Evolutionary conservation across 768 basidiomycete genomes (phyloP), one percentile per base, ranked within the genome.

Genomic region (Collybiopsis luxurians): DNA sequence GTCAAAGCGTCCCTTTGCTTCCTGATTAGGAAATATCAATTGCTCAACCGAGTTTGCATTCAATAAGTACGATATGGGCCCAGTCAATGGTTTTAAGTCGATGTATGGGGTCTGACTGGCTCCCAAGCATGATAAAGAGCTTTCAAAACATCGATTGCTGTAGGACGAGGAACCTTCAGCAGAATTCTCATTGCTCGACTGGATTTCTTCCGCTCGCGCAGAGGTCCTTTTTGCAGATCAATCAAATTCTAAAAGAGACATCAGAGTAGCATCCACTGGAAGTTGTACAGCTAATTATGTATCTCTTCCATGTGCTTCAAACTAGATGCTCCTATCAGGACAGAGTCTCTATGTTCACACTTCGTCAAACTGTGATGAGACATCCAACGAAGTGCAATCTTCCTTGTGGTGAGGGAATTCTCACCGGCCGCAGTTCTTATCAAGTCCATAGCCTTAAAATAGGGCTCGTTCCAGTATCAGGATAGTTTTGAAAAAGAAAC

Each of bases 241-340:
- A 36, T 42, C 44, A 55, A n/a, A 55, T 55, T 55, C 44, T 55
- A 34, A 11, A 34, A 11, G 12, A 15, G 6, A 43, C 39, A 27
- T 26, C 13, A 42, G 38, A 34, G 21, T n/a, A n/a, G 23, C 12
- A 21, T n/a, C 13, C 23, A 2, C 4, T 11, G 23, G 15, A 55
- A 21, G 1, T n/a, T 10, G 11, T 23, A 30, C 15, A 7, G 17
- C 17, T 3, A 31, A 15, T 9, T 23, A 43, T 47, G n/a, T 21
- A 61, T 53, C 53, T 54, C 48, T 40, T 44, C 45, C 15, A 57
- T 24, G 28, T 44, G 51, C 28, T 52, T 19, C 60, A 80, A 48
- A 57, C 75, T 82, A 3, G 79, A 82, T 26, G 85, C 85, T n/a
- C 85, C 85, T 60, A 89, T 85, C 55, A 87, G 69, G 55, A 86